Evolutionary conservation across 345 rosid species (phyloP).

Genomic region (Brassica carinata): DNA sequence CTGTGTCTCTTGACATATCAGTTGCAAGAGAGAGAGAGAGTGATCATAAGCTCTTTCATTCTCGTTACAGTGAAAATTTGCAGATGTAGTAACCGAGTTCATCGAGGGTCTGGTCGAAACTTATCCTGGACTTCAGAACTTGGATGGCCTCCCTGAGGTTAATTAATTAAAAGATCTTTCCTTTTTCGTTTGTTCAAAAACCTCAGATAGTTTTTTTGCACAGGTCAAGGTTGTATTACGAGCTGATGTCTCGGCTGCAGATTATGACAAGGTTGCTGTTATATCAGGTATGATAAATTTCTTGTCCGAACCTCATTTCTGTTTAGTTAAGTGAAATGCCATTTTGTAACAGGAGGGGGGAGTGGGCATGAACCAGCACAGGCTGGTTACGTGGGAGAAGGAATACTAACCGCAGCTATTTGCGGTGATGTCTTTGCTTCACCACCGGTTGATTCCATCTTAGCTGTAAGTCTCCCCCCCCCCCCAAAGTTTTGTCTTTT

Average conservation of each 20-base stretch:
- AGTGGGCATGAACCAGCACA: conserved; percentile 99
- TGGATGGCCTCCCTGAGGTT: conserved; percentile 99
- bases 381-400: conserved; percentile 97
- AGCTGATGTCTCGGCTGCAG: conserved; percentile 71
- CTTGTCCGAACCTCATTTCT: neutral
- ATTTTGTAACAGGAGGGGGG: conserved; percentile 70
- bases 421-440: conserved; percentile 94
- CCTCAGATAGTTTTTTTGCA: conserved; percentile 3
- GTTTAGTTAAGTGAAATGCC: neutral
- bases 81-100: conserved; percentile 93
- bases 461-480: conserved; percentile 66
- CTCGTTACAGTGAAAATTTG: neutral
- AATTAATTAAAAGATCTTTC: neutral
- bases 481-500: neutral
- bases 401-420: conserved; percentile 95
- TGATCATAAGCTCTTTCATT: neutral
- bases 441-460: conserved; percentile 89
- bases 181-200: neutral
- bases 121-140: conserved; percentile 79
- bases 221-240: conserved; percentile 85
- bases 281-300: conserved; percentile 64
- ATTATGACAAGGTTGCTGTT: conserved; percentile 80
- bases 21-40: neutral
- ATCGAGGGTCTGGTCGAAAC: conserved; percentile 93
- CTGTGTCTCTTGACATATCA: neutral